These are phyloP conservation scores for Colletotrichum sp. DNA, from an alignment of 2,329 filamentous ascomycete species.

Conservation along the genomic window DNA sequence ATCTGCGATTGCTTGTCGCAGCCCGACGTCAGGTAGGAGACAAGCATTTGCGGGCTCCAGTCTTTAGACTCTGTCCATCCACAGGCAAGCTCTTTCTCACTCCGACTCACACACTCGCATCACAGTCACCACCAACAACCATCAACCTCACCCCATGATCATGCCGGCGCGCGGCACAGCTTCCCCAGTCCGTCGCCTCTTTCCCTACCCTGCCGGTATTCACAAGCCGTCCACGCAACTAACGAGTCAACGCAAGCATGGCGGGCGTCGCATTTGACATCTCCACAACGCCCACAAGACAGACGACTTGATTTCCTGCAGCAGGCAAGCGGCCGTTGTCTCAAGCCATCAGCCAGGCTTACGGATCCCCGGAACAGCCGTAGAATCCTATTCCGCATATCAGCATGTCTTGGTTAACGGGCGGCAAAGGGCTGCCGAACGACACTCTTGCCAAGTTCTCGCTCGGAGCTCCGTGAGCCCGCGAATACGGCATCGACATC, in stretches of 20 bases:
- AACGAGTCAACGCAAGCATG: background rate
- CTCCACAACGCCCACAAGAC: background rate
- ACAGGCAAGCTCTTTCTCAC: background rate
- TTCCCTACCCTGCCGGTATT: background rate
- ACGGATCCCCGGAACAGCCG: background rate
- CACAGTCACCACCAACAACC: background rate
- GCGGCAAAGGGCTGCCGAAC: background rate
- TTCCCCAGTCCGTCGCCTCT: background rate
- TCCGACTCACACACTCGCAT: background rate
- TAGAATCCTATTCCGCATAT: background rate
- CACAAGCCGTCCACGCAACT: background rate
- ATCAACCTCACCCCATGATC: background rate
- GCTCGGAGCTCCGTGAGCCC: background rate
- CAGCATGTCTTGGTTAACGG: background rate
- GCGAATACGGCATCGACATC: background rate
- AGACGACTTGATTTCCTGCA: background rate
- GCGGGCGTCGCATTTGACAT: background rate
- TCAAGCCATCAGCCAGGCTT: background rate
- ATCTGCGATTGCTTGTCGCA: background rate
- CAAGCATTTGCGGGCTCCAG: background rate
- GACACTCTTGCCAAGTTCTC: background rate
- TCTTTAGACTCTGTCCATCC: background rate
- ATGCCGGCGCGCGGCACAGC: background rate
- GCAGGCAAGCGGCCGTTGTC: background rate
- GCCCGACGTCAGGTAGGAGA: background rate